A percentile compares a stretch with the other conserved stretches of the same genome.
These are phyloP conservation scores for Phoenix roebelenii DNA, from an alignment of 176 grass and related monocot genomes.

Conservation along the genomic window DNA sequence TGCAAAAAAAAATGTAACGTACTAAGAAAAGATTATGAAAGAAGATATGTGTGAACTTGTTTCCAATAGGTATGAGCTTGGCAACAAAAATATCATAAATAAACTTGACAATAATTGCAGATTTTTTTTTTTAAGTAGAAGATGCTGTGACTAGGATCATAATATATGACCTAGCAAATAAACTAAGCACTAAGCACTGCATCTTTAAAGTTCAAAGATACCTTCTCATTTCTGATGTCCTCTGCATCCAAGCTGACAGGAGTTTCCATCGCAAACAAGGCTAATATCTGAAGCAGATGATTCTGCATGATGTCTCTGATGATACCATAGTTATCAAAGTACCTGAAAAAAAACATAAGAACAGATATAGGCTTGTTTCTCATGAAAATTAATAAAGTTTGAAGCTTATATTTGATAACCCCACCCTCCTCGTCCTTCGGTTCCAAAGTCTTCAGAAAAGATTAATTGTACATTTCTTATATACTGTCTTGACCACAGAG, in stretches of 20 bases:
- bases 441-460: conserved; percentile 91
- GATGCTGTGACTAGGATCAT: no score
- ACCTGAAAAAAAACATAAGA: conserved; percentile 42
- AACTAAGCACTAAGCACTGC: no score
- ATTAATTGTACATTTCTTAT: conserved; percentile 89
- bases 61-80: no score
- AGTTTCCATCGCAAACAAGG: conserved; percentile 94
- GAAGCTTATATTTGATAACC: conserved; percentile 10
- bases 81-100: no score
- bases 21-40: no score
- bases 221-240: conserved; percentile 98
- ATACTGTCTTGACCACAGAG: conserved; percentile 92
- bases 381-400: no score
- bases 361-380: neutral
- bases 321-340: conserved; percentile 89
- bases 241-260: conserved; percentile 89
- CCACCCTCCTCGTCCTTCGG: conserved; percentile 88
- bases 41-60: no score
- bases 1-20: no score
- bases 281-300: conserved; percentile 94
- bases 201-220: neutral
- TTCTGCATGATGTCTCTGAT: conserved; percentile 99
- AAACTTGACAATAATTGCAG: no score
- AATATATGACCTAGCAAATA: no score
- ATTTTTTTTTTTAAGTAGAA: no score